Evolutionary conservation across 1,284 basidiomycete species (phyloP), one percentile per base, ranked within the genome.

Genomic region (Kalmanozyma brasiliensis): DNA sequence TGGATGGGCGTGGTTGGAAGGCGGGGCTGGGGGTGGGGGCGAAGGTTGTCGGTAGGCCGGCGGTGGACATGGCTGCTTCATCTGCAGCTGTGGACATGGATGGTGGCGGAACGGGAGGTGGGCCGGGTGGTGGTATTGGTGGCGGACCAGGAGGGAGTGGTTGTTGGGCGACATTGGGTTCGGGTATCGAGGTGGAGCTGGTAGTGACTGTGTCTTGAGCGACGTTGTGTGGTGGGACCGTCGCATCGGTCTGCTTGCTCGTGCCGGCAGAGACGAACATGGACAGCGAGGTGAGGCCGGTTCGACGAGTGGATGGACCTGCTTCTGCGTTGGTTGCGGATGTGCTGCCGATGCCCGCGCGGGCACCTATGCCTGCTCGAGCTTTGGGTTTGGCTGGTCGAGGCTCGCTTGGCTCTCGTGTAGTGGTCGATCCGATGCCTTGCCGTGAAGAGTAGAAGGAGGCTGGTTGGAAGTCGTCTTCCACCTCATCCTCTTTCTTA

Each of bases 281-380:
- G n/a, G 65, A 68, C n/a, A 68, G 59, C 9, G 65, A 68, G 37
- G 65, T 68, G 44, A 68, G 65, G 11, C 65, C 59, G 38, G 34
- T 67, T 24, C 36, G 52, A 11, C 56, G 62, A 8, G 40, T 35
- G 9, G 49, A 51, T 24, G 52, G 38, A 24, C 47, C 52, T 19
- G 57, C 40, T 43, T 55, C 57, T 17, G 22, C 41, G 10, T 33
- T 33, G n/a, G 10, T 49, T 2, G 20, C 10, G 9, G 62, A 33
- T 24, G 45, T 23, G 36, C 53, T 46, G 35, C 62, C 55, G 29
- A 64, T 64, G 30, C 55, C 55, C 9, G 52, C 61, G 19, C 62
- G 42, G 26, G 61, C 49, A n/a, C 67, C 63, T 10, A 61, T 67
- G 10, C 64, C 58, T 33, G 49, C 52, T 26, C 57, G 23, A 11